Evolutionary conservation across 2,329 filamentous ascomycete genomes (phyloP), one percentile per base, ranked within the genome.

Genomic region (Dothideomycetes sp.): DNA sequence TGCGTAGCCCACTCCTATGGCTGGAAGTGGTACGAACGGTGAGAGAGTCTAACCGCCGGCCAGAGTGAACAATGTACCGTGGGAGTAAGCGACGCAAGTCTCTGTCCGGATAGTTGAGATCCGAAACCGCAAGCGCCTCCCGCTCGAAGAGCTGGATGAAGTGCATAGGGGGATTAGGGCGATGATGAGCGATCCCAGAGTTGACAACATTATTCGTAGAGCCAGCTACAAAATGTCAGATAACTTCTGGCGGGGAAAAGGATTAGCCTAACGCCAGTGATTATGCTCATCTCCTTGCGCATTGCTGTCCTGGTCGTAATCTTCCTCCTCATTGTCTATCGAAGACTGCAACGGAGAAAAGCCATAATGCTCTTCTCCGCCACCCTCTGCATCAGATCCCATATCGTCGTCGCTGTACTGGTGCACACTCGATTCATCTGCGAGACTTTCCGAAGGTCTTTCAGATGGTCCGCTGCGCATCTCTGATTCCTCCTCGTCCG

Each of bases 321-420:
- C 29, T 1, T 27, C 39, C 10, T 34, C 31, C 4, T 39, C 32
- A 12, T 38, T 36, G 16, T 32, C 32, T 31, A 19, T 19, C 3
- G 41, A 24, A 15, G 41, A 43, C 22, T 47, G 49, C 16, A 48
- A n/a, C 3, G 48, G 48, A 8, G 47, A 47, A 22, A 50, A 47
- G 4, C 39, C 42, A n/a, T 22, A 40, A 18, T 40, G 19, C 15
- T 42, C 40, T 9, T 41, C 29, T 12, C 34, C 40, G 22, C 38
- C 36, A n/a, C 37, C 40, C 15, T 38, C 37, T 7, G 41, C 34
- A 19, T 32, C 15, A 34, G 27, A 5, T 15, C 36, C 30, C 2
- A 29, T 18, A 19, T 30, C 30, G 10, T 46, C 41, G 17, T 36
- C 29, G 10, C 42, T 42, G 32, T 47, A 27, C 22, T 27, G 22